phyloP scores from a whole-genome alignment of 31 red algal genomes.

The Asparagopsis taxiformis region DNA sequence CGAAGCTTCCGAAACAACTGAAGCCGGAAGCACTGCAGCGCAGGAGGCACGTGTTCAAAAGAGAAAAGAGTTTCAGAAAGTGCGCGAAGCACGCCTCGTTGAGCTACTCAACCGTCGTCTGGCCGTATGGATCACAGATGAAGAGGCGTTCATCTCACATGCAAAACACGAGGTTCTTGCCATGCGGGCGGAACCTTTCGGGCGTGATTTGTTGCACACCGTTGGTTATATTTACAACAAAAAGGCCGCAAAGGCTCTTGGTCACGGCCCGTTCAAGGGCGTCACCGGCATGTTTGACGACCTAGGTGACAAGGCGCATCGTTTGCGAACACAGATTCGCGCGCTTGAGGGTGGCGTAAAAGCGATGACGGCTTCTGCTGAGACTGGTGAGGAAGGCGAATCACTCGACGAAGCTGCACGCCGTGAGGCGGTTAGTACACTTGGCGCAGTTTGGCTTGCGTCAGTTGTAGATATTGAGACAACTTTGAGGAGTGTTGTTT shows the following conservation, averaged over 20 bases:
- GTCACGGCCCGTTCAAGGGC: conserved; percentile 35
- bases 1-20: neutral
- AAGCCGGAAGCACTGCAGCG: neutral
- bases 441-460: conserved; percentile 64
- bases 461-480: conserved; percentile 66
- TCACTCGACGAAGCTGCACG: conserved; percentile 44
- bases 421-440: conserved; percentile 39
- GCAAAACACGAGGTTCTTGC: conserved; percentile 63
- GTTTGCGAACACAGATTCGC: conserved; percentile 35
- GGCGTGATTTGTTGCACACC: conserved; percentile 42
- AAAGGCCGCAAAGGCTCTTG: conserved; percentile 30
- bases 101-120: conserved; percentile 36
- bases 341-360: conserved; percentile 56
- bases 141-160: conserved; percentile 45
- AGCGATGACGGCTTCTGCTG: conserved; percentile 23
- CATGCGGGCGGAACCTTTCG: conserved; percentile 62
- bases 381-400: conserved; percentile 16
- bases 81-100: conserved; percentile 34
- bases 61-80: conserved; percentile 44
- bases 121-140: conserved; percentile 47
- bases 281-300: conserved; percentile 41
- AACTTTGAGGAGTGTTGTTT: conserved; percentile 51
- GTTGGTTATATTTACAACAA: conserved; percentile 58
- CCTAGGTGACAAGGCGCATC: conserved; percentile 55
- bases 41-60: conserved; percentile 18